These are phyloP conservation scores for Rutstroemia sp. DNA, from an alignment of 2,329 filamentous ascomycete species.

Conservation along the genomic window DNA sequence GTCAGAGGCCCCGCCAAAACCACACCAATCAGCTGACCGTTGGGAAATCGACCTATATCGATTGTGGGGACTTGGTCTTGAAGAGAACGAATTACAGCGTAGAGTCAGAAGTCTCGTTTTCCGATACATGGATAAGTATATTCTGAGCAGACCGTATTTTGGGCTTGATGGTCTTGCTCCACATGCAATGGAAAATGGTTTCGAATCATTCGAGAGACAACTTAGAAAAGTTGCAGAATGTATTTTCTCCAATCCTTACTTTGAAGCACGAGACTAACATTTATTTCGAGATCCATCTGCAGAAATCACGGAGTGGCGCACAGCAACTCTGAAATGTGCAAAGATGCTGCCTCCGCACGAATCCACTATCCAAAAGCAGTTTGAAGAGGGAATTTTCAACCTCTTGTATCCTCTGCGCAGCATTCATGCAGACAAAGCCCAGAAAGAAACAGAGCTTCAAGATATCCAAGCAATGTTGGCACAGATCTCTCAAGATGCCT, in stretches of 20 bases:
- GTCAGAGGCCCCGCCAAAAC: not conserved
- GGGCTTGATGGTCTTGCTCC: not conserved
- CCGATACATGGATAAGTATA: accelerated
- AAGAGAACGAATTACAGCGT: not conserved
- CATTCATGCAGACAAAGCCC: not conserved
- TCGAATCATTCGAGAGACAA: not conserved
- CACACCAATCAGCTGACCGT: not conserved
- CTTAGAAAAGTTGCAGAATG: not conserved
- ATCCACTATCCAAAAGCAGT: not conserved
- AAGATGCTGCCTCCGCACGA: not conserved
- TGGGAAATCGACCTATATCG: not conserved
- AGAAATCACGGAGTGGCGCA: not conserved
- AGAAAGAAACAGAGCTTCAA: not conserved
- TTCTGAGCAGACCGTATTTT: not conserved
- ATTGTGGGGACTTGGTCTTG: not conserved
- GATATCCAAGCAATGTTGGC: not conserved
- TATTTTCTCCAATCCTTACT: not conserved
- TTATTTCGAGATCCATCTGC: not conserved
- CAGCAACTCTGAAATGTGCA: not conserved
- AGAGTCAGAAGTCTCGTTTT: not conserved
- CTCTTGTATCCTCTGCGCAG: not conserved
- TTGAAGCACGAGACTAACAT: not conserved
- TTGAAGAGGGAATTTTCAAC: not conserved
- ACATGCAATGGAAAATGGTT: no score
- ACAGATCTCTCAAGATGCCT: not conserved